Evolutionary conservation across 2,329 filamentous ascomycete species (phyloP).

Genomic region (Exophiala phaeomuriformis): DNA sequence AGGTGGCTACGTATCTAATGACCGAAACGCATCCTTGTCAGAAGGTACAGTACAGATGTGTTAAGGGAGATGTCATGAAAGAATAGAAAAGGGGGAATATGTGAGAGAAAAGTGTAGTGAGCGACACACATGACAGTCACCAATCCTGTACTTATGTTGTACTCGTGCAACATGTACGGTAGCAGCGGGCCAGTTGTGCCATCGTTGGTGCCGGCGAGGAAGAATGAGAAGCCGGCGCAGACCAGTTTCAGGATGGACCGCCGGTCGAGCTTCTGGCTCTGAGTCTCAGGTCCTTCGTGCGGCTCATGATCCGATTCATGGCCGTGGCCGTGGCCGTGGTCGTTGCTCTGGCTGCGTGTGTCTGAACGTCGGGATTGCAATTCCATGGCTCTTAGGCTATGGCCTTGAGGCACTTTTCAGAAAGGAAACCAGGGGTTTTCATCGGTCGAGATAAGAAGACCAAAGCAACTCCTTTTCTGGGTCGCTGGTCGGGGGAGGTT

Average conservation of each 20-base stretch:
- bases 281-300: too few species aligned
- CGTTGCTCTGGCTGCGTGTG: neutral
- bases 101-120: too few species aligned
- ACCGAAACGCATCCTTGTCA: neutral
- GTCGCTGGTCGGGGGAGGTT: too few species aligned
- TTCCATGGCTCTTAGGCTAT: neutral
- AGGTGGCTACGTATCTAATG: conserved; percentile 49
- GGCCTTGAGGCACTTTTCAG: too few species aligned
- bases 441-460: too few species aligned
- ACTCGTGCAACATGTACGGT: conserved; percentile 54
- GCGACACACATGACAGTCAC: conserved; percentile 43
- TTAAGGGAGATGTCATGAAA: too few species aligned
- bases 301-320: too few species aligned
- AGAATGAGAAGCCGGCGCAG: conserved; percentile 55
- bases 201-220: conserved; percentile 37
- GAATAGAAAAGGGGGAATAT: too few species aligned
- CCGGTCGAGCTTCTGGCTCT: neutral
- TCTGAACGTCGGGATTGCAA: neutral
- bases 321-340: too few species aligned
- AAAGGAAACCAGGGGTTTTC: too few species aligned
- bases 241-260: conserved; percentile 41
- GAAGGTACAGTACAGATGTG: too few species aligned
- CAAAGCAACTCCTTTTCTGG: neutral
- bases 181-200: conserved; percentile 57
- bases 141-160: conserved; percentile 47